Base-by-base conservation (phyloP, 2,329 filamentous ascomycete genomes). In the Trichoderma sp. region DNA sequence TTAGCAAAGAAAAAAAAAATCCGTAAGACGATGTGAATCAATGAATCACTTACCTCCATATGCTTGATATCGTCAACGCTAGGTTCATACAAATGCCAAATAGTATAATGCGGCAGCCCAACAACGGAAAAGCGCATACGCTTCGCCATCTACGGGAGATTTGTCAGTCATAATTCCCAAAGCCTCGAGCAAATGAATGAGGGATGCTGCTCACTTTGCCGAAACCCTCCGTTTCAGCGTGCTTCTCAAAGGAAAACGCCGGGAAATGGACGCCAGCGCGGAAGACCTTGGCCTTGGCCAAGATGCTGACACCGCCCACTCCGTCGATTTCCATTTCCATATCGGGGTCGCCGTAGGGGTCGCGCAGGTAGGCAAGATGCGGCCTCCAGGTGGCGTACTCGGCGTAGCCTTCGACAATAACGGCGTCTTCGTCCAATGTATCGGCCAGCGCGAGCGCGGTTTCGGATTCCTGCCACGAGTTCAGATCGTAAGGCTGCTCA, bases 291-390 rank as follows among this genome's bases (percentile, higher is more conserved):
- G 95, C 95, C 78, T 98, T 99, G 52, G 95, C 94, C 71, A 99
- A 79, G 72, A 99, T 99, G 79, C 93, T 97, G 71, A 99, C 95
- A 79, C 95, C 95, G 58, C 95, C 94, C 54, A 99, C 93, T 70
- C 95, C 95, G 72, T 99, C 95, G 71, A 99, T 94, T 73, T 99
- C 95, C 95, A 99, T 98, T 76, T 99, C 95, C 90, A 98, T 97
- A 75, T 99, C 95, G 21, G 94, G 94, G 74, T 99, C 95, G 45
- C 95, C 95, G 73, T 96, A 98, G 2, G 95, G 95, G 75, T 99
- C 95, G 66, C 95, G 90, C 7, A 99, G 86, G 75, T 99, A 99
- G 48, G 95, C 95, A 73, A 99, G 83, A 83, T 99, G 95, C 48
- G 95, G 95, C 69, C 95, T 85, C 95, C 95, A 99, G 1, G 95